Evolutionary conservation across 192 early-diverging fungal genomes (phyloP).

Genomic region (Spinellus fusiger): DNA sequence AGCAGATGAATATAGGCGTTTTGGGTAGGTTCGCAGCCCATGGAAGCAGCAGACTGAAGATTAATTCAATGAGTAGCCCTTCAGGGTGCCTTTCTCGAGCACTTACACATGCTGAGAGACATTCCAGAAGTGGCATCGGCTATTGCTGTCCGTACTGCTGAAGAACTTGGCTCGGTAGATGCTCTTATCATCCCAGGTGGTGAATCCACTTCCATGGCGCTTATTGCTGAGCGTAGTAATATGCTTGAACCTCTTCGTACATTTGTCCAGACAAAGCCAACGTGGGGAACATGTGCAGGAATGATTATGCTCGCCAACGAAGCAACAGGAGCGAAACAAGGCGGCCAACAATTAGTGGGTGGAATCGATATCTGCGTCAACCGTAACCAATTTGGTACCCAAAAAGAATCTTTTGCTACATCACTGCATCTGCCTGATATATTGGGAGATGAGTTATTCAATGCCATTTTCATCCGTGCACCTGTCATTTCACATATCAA

Average conservation of each 20-base stretch:
- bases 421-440: constrained; percentile 49
- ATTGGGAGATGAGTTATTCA: constrained; percentile 41
- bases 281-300: constrained; percentile 96
- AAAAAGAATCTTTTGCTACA: constrained; percentile 86
- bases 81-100: constrained; percentile 94
- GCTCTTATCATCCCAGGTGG: constrained; percentile 93
- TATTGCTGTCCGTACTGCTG: constrained; percentile 60
- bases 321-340: constrained; percentile 69
- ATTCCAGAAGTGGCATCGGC: constrained; percentile 53
- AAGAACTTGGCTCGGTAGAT: constrained; percentile 71
- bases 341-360: constrained; percentile 81
- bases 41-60: background rate
- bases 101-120: constrained; percentile 73
- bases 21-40: background rate
- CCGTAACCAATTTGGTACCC: constrained; percentile 92
- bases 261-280: constrained; percentile 73
- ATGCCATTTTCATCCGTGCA: constrained; percentile 90
- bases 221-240: constrained; percentile 83
- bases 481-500: constrained; percentile 76
- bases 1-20: background rate
- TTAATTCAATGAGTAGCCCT: constrained; percentile 49
- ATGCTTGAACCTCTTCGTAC: constrained; percentile 70
- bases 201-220: constrained; percentile 90
- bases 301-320: constrained; percentile 85
- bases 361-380: constrained; percentile 79